Conservation (phyloP, 805 yeast genomes). For the Nakazawaea sp. region DNA sequence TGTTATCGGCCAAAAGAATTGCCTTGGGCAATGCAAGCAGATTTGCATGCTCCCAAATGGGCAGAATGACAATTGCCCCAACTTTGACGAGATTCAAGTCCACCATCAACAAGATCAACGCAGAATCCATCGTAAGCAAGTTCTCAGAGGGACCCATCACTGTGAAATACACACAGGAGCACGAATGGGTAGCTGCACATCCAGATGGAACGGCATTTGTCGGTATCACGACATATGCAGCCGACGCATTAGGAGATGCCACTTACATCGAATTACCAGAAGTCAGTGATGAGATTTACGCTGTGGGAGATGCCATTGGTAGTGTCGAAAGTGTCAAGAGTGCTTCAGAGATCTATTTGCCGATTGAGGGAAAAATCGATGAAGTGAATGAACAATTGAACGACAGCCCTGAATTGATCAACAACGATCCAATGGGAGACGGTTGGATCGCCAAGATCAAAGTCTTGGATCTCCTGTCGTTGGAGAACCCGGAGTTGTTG, state of each 20-base stretch:
- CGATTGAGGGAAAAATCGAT: constrained; percentile 69
- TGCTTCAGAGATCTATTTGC: constrained; percentile 89
- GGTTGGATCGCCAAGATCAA: constrained; percentile 89
- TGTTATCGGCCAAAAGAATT: constrained; percentile 3
- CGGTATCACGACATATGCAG: constrained; percentile 92
- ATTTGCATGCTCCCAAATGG: constrained; percentile 40
- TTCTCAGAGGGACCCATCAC: constrained; percentile 35
- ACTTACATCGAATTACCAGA: constrained; percentile 90
- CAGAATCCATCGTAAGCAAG: constrained; percentile 21
- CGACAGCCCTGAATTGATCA: constrained; percentile 70
- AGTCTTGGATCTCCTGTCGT: constrained; percentile 35
- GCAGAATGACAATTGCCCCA: constrained; percentile 53
- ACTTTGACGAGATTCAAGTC: constrained; percentile 19
- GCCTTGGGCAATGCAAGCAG: constrained; percentile 14
- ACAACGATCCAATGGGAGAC: constrained; percentile 85
- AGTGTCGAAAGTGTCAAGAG: constrained; percentile 93
- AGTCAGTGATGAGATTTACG: constrained; percentile 31
- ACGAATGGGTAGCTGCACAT: constrained; percentile 91
- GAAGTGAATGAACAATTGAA: constrained; percentile 66
- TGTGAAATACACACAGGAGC: constrained; percentile 76
- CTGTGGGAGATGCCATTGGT: constrained; percentile 79
- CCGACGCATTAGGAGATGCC: constrained; percentile 95
- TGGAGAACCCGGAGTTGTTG: constrained; percentile 38
- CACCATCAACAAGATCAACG: constrained; percentile 22
- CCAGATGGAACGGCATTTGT: constrained; percentile 76